These are phyloP conservation scores for Takashimella tepidaria DNA, from an alignment of 1,284 basidiomycete genomes.

Conservation along the genomic window DNA sequence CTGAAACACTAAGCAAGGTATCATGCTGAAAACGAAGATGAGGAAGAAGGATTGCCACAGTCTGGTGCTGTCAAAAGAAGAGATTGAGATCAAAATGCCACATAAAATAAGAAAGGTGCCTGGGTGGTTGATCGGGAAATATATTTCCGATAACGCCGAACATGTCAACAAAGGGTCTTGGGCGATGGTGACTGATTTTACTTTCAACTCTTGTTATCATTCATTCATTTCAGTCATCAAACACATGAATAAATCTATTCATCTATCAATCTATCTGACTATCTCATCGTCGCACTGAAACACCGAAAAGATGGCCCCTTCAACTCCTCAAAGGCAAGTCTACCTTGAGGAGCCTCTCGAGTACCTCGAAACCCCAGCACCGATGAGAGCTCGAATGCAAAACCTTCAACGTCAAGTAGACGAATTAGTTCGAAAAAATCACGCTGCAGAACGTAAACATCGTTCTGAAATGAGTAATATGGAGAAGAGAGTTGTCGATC, in stretches of 20 bases:
- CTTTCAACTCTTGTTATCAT: no score
- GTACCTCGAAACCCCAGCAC: constrained; percentile 32
- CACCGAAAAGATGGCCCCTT: background rate
- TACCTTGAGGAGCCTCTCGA: background rate
- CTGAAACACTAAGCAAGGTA: no score
- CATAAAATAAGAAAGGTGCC: no score
- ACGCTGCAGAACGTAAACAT: constrained; percentile 24
- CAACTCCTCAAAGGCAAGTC: constrained; percentile 2
- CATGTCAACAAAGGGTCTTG: background rate
- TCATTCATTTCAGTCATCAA: background rate
- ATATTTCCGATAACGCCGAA: background rate
- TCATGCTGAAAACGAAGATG: no score
- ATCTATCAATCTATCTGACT: background rate
- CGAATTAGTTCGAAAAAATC: constrained; percentile 35
- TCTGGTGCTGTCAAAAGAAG: no score
- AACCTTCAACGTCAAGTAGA: constrained; percentile 30
- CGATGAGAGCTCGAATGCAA: constrained; percentile 28
- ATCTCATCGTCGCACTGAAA: background rate
- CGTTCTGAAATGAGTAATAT: constrained; percentile 12
- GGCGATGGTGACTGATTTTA: background rate
- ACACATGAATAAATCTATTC: background rate
- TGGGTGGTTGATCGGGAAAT: no score
- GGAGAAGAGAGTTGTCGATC: background rate
- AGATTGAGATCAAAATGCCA: no score
- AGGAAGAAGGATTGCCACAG: no score